Evolutionary conservation across 179 eudicot species (phyloP).

Genomic region (Sideroxylon spinosum): DNA sequence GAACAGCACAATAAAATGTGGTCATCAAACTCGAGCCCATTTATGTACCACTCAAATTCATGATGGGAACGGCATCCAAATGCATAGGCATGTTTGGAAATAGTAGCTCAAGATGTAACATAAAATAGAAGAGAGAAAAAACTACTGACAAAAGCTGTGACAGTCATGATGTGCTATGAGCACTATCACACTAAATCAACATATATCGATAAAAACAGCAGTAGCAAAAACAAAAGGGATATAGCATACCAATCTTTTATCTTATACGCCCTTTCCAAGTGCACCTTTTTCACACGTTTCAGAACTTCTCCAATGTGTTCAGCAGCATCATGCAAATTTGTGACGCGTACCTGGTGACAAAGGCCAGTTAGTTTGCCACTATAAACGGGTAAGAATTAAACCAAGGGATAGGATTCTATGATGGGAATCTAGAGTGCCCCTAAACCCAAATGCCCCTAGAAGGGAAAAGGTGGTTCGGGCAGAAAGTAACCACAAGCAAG

Average conservation of each 20-base stretch:
- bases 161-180: background rate
- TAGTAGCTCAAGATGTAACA: background rate
- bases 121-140: background rate
- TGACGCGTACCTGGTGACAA: slow-evolving; percentile 70
- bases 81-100: no score
- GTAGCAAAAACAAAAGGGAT: background rate
- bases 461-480: no score
- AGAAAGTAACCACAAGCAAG: no score
- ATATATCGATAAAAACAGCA: background rate
- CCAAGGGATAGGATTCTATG: no score
- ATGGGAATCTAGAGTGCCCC: no score
- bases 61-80: background rate
- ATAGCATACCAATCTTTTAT: slow-evolving; percentile 59
- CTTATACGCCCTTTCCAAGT: slow-evolving; percentile 79
- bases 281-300: slow-evolving; percentile 86
- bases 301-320: slow-evolving; percentile 96
- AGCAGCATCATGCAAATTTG: slow-evolving; percentile 83
- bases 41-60: background rate
- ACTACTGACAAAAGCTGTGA: background rate
- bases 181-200: background rate
- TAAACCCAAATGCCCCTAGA: no score
- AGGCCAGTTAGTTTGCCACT: background rate
- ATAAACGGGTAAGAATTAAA: background rate
- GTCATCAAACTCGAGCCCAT: background rate
- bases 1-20: slow-evolving; percentile 6